A percentile compares a stretch with the other conserved stretches of the same genome.
Evolutionary conservation across 768 basidiomycete genomes (phyloP).

Genomic region (Phylloporus rhodoxanthus): DNA sequence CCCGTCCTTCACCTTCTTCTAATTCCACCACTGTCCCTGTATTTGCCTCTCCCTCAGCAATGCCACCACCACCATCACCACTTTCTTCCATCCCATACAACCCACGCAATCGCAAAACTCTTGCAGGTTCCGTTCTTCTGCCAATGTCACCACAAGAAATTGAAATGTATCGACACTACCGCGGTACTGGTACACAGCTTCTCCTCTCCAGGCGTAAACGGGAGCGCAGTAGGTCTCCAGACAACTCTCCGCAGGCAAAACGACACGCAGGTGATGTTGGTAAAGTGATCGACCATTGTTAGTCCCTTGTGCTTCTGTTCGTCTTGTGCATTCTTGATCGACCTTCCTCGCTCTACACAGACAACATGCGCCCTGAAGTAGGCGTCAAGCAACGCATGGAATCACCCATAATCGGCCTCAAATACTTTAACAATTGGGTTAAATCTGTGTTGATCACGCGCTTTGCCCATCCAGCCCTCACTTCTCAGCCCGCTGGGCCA

Average conservation of each 20-base stretch:
- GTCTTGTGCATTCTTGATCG: slow-evolving; percentile 4
- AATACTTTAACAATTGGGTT: slow-evolving; percentile 99
- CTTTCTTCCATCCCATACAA: slow-evolving; percentile 52
- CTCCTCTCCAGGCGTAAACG: slow-evolving; percentile 51
- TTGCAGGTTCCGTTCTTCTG: slow-evolving; percentile 53
- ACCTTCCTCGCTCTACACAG: slow-evolving; percentile 35
- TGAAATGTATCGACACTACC: slow-evolving; percentile 50
- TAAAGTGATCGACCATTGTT: slow-evolving; percentile 74
- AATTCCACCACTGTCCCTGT: slow-evolving; percentile 20
- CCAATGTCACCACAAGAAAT: slow-evolving; percentile 63
- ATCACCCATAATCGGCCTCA: slow-evolving; percentile 94
- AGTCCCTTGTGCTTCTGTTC: slow-evolving; percentile 29
- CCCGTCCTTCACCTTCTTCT: slow-evolving; percentile 36
- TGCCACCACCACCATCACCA: slow-evolving; percentile 22
- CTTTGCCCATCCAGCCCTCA: slow-evolving; percentile 71
- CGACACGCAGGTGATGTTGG: slow-evolving; percentile 64
- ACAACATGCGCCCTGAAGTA: slow-evolving; percentile 90
- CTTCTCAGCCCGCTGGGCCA: slow-evolving; percentile 26
- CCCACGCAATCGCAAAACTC: slow-evolving; percentile 55
- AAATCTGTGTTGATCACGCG: slow-evolving; percentile 94
- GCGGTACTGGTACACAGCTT: slow-evolving; percentile 50
- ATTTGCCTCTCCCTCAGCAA: slow-evolving; percentile 30
- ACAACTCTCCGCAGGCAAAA: slow-evolving; percentile 41
- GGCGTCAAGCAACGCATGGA: slow-evolving; percentile 77
- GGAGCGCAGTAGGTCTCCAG: slow-evolving; percentile 32